Evolutionary conservation across 106 monocot genomes (phyloP).

Genomic region (Dendrobium nobile): DNA sequence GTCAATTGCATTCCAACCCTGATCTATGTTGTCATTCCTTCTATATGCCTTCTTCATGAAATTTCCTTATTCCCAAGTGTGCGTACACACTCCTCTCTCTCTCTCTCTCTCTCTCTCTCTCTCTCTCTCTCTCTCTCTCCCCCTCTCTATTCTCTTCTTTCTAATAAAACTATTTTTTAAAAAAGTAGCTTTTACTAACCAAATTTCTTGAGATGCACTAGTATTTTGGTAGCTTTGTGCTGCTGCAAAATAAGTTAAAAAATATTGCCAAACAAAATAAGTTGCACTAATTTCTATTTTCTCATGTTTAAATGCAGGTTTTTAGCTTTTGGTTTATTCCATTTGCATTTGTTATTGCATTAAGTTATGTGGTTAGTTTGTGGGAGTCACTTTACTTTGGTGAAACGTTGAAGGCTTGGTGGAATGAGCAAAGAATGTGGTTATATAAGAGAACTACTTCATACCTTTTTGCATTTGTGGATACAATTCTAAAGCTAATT

Average conservation of each 20-base stretch:
- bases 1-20: conserved; percentile 43
- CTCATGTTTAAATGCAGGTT: conserved; percentile 16
- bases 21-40: conserved; percentile 39
- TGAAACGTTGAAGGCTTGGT: conserved; percentile 42
- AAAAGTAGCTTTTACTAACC: too few relatives aligned
- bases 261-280: too few relatives aligned
- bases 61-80: conserved; percentile 58
- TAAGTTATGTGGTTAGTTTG: conserved; percentile 18
- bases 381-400: conserved; percentile 19
- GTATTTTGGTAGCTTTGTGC: too few relatives aligned
- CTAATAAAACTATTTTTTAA: too few relatives aligned
- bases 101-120: not conserved
- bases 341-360: conserved; percentile 31
- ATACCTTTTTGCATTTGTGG: conserved; percentile 49
- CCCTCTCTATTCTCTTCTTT: too few relatives aligned
- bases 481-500: conserved; percentile 32
- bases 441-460: conserved; percentile 48
- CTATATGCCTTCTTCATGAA: conserved; percentile 39
- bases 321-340: conserved; percentile 38
- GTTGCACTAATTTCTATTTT: too few relatives aligned
- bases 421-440: conserved; percentile 73
- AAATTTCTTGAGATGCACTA: too few relatives aligned
- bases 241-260: too few relatives aligned
- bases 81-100: not conserved
- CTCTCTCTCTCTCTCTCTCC: too few relatives aligned